These are phyloP conservation scores for Bolboschoenus planiculmis DNA, from an alignment of 176 grass and related monocot species.

Conservation along the genomic window DNA sequence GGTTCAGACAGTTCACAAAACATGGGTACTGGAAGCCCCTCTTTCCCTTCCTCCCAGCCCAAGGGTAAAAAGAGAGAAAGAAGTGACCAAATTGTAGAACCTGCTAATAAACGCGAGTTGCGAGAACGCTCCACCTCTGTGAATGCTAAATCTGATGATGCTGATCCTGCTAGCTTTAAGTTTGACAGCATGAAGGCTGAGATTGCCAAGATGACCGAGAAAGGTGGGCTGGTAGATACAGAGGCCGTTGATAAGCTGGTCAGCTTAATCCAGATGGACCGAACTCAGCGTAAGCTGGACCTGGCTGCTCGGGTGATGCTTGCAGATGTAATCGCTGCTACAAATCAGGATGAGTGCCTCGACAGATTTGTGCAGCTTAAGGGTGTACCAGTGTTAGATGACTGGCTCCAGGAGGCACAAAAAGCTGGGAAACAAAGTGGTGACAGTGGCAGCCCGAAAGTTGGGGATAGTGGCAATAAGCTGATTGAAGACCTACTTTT, in stretches of 20 bases:
- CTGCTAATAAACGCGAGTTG: conserved; percentile 37
- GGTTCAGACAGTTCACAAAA: conserved; percentile 55
- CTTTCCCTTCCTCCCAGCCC: conserved; percentile 30
- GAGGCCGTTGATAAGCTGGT: conserved; percentile 82
- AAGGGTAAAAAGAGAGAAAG: conserved; percentile 89
- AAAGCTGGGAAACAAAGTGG: conserved; percentile 52
- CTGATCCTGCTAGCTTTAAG: conserved; percentile 42
- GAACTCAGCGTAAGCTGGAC: conserved; percentile 64
- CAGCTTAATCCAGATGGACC: conserved; percentile 64
- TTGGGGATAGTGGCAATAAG: conserved; percentile 58
- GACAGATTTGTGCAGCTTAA: conserved; percentile 66
- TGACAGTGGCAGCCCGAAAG: conserved; percentile 68
- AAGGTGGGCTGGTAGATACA: conserved; percentile 49
- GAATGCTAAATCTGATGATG: conserved; percentile 42
- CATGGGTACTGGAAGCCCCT: conserved; percentile 30
- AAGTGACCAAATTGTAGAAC: conserved; percentile 48
- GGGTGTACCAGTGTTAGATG: conserved; percentile 70
- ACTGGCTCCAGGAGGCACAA: conserved; percentile 91
- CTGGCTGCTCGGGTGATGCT: conserved; percentile 50
- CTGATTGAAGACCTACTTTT: conserved; percentile 64
- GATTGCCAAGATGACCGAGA: conserved; percentile 57
- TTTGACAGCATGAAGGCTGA: conserved; percentile 51
- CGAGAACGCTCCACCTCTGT: conserved; percentile 25
- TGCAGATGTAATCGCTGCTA: conserved; percentile 69
- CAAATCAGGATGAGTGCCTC: conserved; percentile 58